Evolutionary conservation across 1,139 yeast genomes (phyloP).

Genomic region (Blastobotrys petasosporus): DNA sequence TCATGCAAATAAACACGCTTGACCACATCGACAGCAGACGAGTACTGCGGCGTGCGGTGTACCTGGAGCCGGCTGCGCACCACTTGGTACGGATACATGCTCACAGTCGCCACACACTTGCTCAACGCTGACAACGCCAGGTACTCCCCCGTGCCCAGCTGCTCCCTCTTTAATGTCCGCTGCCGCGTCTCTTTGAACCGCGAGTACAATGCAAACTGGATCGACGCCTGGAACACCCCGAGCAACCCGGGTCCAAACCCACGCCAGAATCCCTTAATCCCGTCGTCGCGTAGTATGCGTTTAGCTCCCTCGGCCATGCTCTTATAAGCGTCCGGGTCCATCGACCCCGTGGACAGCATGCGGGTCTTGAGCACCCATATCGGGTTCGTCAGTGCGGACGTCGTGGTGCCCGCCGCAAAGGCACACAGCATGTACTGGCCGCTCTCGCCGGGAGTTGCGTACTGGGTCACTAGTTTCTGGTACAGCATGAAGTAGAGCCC

Average conservation of each 20-base stretch:
- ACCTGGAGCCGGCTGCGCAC: conserved; percentile 72
- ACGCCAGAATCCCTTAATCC: conserved; percentile 66
- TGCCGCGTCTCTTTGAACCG: conserved; percentile 44
- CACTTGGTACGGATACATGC: conserved; percentile 82
- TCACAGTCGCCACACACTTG: conserved; percentile 60
- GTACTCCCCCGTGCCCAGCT: conserved; percentile 50
- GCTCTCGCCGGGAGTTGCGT: conserved; percentile 2
- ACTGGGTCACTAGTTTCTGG: conserved; percentile 32
- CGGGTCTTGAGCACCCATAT: conserved; percentile 90
- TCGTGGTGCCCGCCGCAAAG: conserved; percentile 63
- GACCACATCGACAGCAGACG: conserved; percentile 28
- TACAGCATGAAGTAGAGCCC: conserved; percentile 75
- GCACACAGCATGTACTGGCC: conserved; percentile 36
- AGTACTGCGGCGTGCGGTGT: conserved; percentile 22
- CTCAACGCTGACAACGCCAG: conserved; percentile 60
- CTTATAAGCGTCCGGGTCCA: conserved; percentile 47
- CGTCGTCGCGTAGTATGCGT: conserved; percentile 54
- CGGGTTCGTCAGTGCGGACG: conserved; percentile 80
- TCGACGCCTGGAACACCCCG: conserved; percentile 82
- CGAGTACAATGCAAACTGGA: conserved; percentile 83
- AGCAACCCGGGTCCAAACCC: conserved; percentile 79
- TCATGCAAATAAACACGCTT: conserved; percentile 39
- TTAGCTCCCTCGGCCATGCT: conserved; percentile 52
- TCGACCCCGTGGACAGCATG: conserved; percentile 47
- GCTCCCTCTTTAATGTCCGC: conserved; percentile 13